Evolutionary conservation across 768 basidiomycete genomes (phyloP), one percentile per base, ranked within the genome.

Genomic region (Chiua virens): DNA sequence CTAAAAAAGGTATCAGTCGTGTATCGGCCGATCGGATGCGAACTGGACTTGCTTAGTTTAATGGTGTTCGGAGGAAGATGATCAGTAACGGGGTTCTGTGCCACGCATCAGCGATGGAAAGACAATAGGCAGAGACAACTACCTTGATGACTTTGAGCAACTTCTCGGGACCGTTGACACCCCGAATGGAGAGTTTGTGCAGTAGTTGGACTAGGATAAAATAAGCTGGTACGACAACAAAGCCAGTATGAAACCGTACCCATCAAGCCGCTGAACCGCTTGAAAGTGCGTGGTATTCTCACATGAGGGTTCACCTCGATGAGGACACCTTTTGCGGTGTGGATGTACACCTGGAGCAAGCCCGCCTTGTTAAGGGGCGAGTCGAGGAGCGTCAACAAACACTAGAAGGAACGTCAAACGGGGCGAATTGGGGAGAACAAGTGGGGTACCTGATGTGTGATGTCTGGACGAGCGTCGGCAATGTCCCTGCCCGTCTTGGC

Each of bases 271-370:
- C 92, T 93, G 73, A 99, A 99, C 10, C 97, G 85, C 73, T 99
- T 99, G 73, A 99, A 98, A 13, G 97, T 99, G 56, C 97, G 81
- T 11, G 97, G 97, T 62, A 99, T 99, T 49, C 97, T 83, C 11
- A 98, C 94, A 71, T 92, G 89, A 3, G 97, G 97, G 70, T 99
- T 98, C 59, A 98, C 93, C 72, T 99, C 96, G 66, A 99, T 98
- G 41, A 99, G 81, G 13, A 94, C 90, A 35, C 94, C 94, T 62
- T 89, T 92, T 17, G 93, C 90, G 15, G 97, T 98, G 75, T 98
- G 95, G 54, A 99, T 95, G 74, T 96, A 99, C 17, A 99, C 94
- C 70, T 98, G 97, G 11, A 98, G 82, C 23, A 92, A 73, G 10
- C 97, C 97, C 8, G 96, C 91, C 73, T 98, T 98, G 80, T 99